Base-by-base conservation (phyloP, 345 rosid genomes). In the Eucalyptus dawsonii region DNA sequence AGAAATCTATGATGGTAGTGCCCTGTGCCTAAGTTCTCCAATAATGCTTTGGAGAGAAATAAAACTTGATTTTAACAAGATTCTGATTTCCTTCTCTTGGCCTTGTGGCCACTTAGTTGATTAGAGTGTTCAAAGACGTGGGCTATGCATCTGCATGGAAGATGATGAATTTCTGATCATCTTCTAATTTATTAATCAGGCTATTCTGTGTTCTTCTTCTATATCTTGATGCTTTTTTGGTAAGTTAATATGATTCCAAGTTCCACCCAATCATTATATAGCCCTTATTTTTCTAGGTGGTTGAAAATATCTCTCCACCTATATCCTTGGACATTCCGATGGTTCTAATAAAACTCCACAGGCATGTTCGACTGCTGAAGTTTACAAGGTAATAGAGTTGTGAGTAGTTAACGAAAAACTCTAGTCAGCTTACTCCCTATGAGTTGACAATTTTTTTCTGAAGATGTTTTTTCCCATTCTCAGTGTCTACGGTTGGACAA, bases 291-390 rank as follows among this genome's bases (percentile, higher is more conserved):
- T 58, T 90, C 86, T 92, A 97, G 99, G 92, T 96, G 87, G 99
- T 96, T 90, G 91, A 97, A 94, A 97, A 97, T 91, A 94, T 98
- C 87, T 95, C 96, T 80, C 91, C 98, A n/a, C 97, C 96, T 37
- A 88, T 97, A 91, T 92, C 98, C 89, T 87, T 90, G 58, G 97
- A 94, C 92, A 90, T 95, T 83, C 97, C 98, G 14, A 95, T 97
- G 97, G 96, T 96, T 90, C 97, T 98, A 60, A 92, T 97, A 93
- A 98, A 98, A 94, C 98, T 50, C 95, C 54, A 86, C 95, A 95
- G 88, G 98, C 98, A 89, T 98, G 99, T 92, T 89, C 99, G 50
- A 98, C 99, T 42, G 99, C 95, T 90, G 98, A 95, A 93, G 99
- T 98, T 91, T 98, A 97, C 95, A 96, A 94, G 97, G 99, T 96